Base-by-base conservation (phyloP, 1,284 basidiomycete genomes). In the Leccinum angustisporum region DNA sequence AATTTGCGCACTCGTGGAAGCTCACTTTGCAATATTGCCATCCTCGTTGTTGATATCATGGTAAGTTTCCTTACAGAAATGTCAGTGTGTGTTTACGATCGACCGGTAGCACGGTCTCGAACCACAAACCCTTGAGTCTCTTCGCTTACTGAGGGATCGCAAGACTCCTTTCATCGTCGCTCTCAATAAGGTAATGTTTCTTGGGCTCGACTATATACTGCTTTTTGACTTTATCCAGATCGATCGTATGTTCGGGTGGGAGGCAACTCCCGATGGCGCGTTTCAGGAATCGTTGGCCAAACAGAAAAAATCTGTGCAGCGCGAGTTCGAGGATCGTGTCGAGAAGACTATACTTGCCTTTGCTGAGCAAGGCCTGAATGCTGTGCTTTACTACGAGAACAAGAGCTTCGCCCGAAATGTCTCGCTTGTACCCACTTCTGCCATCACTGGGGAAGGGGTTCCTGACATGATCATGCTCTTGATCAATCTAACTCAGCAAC, bases 401-500 rank as follows among this genome's bases (percentile, higher is more conserved):
- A 97, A 95, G 81, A 95, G 87, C 78, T 92, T 98, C 68, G 94
- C 91, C 57, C 86, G 91, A 63, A 95, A 96, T 71, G 96, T 99
- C 65, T 98, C 95, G 10, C 83, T 99, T 52, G 97, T 99, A 16
- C 97, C 97, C 36, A 99, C 97, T 6, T 98, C 97, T 60, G 97
- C 97, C 33, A 88, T 97, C 76, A 98, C 97, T 1, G 97, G 97
- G 65, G 97, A 99, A 80, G 97, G 97, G 80, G 86, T 99, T 27
- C 97, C 97, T n/a, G 97, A 99, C 80, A 95, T 99, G 94, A 95
- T 99, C 76, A 94, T 96, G 89, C 85, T 99, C 38, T 88, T 99
- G 73, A 87, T 98, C 77, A 96, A 97, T 76, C 84, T 99, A 61
- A 99, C 97, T 8, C 97, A 99, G 76, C 93, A 97, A 77, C 88